Evolutionary conservation across 164 flowering plant species (phyloP), one percentile per base, ranked within the genome.

Genomic region (Annona cherimola): DNA sequence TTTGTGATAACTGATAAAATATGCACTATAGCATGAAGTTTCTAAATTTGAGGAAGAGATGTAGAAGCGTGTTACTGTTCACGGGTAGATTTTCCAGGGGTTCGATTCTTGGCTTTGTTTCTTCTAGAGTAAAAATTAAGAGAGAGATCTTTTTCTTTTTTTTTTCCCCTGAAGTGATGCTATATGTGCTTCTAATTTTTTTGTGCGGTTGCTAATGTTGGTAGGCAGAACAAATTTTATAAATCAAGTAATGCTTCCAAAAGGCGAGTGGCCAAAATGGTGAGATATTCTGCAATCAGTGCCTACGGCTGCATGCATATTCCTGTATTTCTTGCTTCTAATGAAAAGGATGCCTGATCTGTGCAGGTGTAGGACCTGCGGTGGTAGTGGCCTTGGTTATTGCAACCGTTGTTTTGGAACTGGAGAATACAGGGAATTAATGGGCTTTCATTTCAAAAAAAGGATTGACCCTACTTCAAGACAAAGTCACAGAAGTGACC

Each of bases 211-310:
- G 14, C 26, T 7, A 46, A 68, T 45, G 63, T 3, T 78, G 18
- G 4, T 63, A 90, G 98, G 96, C 42, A 83, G 98, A 79, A 90
- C 94, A 20, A 93, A 93, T 75, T 74, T 59, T 71, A 73, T 76
- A 57, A 76, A 91, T 65, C 68, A 80, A n/a, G 71, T 71, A 63
- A 83, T 91, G 92, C 96, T 93, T 75, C 98, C 98, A 0, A 86
- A 80, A 77, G 97, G 97, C 40, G 91, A 87, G 76, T 93, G 98
- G 98, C 98, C 97, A 42, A 86, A 88, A 90, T 93, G 98, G 98
- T 93, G 77, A 82, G 80, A 67, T 72, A 70, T 39, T 45, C 11
- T 12, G 55, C n/a, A 12, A 5, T 8, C 61, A 14, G 2, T 18
- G 63, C 1, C 35, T 69, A 4, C 14, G 3, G n/a, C 5, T 16